Base-by-base conservation (phyloP, 2,329 filamentous ascomycete genomes). In the Claviceps sp. region DNA sequence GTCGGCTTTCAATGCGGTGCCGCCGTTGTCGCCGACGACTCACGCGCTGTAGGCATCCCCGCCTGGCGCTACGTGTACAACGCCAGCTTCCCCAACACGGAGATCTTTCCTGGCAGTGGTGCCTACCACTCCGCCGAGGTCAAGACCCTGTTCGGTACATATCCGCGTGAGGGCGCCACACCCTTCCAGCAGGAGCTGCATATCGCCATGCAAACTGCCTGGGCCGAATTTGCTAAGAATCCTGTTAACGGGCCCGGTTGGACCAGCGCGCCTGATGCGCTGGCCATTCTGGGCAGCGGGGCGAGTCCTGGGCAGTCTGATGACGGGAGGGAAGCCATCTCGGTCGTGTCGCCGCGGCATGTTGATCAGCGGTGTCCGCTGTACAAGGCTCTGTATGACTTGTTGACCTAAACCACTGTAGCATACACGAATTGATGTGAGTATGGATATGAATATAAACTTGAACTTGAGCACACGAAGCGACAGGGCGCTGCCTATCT, bases 101-200 rank as follows among this genome's bases (percentile, higher is more conserved):
- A 50, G 59, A 71, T 57, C 62, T 67, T 14, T 61, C 59, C 48
- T 62, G 59, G 56, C 9, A 61, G 59, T 29, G 49, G 49, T 13
- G 71, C 72, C 1, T 76, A 74, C 52, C 75, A 77, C 53, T 71
- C 68, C 0, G 61, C 66, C 2, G 73, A 76, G 44, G 53, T 75
- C 37, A 58, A 60, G n/a, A 68, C 72, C 58, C 56, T 74, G 2
- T 74, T 74, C 50, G 71, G 71, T 1, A 67, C 61, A 0, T 66
- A 64, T 4, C 52, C 50, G 0, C 2, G 49, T 3, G 22, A 56
- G 14, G 56, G 50, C 1, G 50, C 57, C 1, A 64, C 61, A 0
- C 20, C 52, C 0, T 61, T 60, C 8, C 56, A 65, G 39, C 14
- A 22, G 0, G 45, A 53, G 14, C 43, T 61, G 5, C 60, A 58